These are phyloP conservation scores for Parathielavia appendiculata DNA, from an alignment of 495 filamentous ascomycete genomes.

Conservation along the genomic window DNA sequence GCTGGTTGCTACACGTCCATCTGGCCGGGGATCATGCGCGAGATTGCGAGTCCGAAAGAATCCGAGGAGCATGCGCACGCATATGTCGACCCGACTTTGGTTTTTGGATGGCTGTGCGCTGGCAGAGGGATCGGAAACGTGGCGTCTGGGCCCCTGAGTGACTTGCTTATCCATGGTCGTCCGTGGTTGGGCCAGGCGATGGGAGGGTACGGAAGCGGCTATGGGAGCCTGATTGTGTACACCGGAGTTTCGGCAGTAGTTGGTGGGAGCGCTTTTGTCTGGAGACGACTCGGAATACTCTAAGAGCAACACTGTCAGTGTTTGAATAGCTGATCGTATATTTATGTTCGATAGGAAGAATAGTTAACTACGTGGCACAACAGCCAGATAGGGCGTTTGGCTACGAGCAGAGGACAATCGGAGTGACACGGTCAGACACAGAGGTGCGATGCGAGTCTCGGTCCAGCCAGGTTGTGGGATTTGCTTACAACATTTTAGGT, in stretches of 20 bases:
- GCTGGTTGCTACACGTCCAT: constrained; percentile 7
- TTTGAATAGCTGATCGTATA: too few species aligned
- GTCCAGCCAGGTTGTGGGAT: too few species aligned
- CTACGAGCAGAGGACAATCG: too few species aligned
- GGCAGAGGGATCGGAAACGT: neutral
- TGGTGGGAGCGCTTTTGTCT: constrained; percentile 4
- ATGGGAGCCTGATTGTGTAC: constrained; percentile 8
- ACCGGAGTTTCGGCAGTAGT: constrained; percentile 1
- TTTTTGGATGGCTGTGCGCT: constrained; percentile 7
- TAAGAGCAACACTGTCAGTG: neutral
- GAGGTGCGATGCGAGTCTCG: too few species aligned
- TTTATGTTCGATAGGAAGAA: too few species aligned
- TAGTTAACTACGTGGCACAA: too few species aligned
- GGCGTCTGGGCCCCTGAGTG: constrained; percentile 2
- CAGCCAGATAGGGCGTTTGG: too few species aligned
- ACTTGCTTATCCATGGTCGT: neutral
- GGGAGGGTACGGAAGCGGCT: constrained; percentile 5
- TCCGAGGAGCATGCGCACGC: neutral
- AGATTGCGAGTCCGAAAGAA: neutral
- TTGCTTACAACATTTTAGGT: too few species aligned
- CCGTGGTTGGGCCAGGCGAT: constrained; percentile 3
- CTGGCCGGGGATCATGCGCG: constrained; percentile 8
- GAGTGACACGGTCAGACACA: too few species aligned
- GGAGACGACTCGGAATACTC: neutral
- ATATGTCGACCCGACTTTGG: neutral